Conservation (phyloP, 2,329 filamentous ascomycete genomes). For the Penicillium expansum region DNA sequence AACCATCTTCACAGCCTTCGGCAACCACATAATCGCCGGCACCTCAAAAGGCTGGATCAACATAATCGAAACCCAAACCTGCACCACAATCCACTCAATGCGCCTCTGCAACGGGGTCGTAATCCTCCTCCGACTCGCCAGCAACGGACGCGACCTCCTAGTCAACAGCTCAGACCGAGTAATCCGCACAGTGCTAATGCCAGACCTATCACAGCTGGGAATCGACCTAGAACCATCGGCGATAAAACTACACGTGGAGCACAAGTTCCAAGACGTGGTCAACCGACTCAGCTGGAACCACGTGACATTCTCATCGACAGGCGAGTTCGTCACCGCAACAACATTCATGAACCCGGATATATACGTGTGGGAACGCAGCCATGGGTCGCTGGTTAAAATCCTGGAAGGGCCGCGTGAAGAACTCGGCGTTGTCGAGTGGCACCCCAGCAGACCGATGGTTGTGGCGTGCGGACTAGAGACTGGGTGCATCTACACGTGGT, state of each 20-base stretch:
- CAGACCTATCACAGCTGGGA: slow-evolving; percentile 61
- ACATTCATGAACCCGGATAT: slow-evolving; percentile 99
- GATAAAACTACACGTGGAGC: slow-evolving; percentile 85
- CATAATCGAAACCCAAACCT: slow-evolving; percentile 80
- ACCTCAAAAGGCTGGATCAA: slow-evolving; percentile 97
- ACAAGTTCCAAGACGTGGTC: slow-evolving; percentile 97
- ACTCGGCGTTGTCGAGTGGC: slow-evolving; percentile 95
- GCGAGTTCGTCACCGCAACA: slow-evolving; percentile 93
- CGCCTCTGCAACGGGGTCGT: slow-evolving; percentile 85
- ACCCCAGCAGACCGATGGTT: slow-evolving; percentile 80
- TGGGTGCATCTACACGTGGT: slow-evolving; percentile 93
- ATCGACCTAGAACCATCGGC: slow-evolving; percentile 73
- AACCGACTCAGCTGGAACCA: slow-evolving; percentile 96
- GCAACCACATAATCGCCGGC: slow-evolving; percentile 84
- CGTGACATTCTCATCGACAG: slow-evolving; percentile 88
- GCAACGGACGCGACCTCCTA: slow-evolving; percentile 80
- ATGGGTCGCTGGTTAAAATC: slow-evolving; percentile 93
- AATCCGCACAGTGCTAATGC: slow-evolving; percentile 86
- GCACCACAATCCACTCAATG: slow-evolving; percentile 82
- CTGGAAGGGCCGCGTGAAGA: slow-evolving; percentile 96
- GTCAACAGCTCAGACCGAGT: slow-evolving; percentile 94
- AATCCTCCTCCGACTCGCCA: slow-evolving; percentile 78
- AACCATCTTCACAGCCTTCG: slow-evolving; percentile 79
- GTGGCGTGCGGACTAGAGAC: slow-evolving; percentile 91
- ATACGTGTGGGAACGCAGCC: slow-evolving; percentile 94